A percentile compares a stretch with the other conserved stretches of the same genome.
Evolutionary conservation across 495 filamentous ascomycete genomes (phyloP).

Genomic region (Rhypophila decipiens): DNA sequence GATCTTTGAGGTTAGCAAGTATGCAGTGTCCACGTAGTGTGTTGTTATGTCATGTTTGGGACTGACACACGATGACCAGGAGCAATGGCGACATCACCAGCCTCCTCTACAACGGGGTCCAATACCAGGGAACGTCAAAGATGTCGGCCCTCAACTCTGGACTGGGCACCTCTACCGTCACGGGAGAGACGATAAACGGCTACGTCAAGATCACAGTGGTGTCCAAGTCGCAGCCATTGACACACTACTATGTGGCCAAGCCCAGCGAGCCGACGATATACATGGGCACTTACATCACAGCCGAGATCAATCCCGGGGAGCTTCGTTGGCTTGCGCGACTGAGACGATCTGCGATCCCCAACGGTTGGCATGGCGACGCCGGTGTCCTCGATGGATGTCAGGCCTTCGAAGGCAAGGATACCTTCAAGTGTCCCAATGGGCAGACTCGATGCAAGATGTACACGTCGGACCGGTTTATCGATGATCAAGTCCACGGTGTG

Average conservation of each 20-base stretch:
- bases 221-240: constrained; percentile 40
- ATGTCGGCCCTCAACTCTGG: constrained; percentile 53
- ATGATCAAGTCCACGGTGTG: constrained; percentile 50
- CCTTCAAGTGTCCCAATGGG: constrained; percentile 46
- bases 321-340: constrained; percentile 53
- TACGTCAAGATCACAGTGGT: constrained; percentile 50
- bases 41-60: neutral
- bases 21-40: neutral
- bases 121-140: constrained; percentile 45
- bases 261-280: constrained; percentile 48
- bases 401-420: constrained; percentile 52
- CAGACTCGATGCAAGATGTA: constrained; percentile 61
- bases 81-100: constrained; percentile 52
- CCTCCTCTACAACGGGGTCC: constrained; percentile 46
- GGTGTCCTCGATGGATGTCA: constrained; percentile 39
- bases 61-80: constrained; percentile 15
- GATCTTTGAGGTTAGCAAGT: constrained; percentile 42
- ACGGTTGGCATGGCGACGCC: constrained; percentile 40
- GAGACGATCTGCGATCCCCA: constrained; percentile 41
- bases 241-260: constrained; percentile 51
- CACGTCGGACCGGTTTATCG: constrained; percentile 55
- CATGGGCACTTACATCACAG: constrained; percentile 56
- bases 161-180: constrained; percentile 46
- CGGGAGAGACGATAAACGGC: constrained; percentile 31
- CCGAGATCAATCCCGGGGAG: constrained; percentile 50